Conservation (phyloP, 805 yeast genomes). For the Saturnispora besseyi region DNA sequence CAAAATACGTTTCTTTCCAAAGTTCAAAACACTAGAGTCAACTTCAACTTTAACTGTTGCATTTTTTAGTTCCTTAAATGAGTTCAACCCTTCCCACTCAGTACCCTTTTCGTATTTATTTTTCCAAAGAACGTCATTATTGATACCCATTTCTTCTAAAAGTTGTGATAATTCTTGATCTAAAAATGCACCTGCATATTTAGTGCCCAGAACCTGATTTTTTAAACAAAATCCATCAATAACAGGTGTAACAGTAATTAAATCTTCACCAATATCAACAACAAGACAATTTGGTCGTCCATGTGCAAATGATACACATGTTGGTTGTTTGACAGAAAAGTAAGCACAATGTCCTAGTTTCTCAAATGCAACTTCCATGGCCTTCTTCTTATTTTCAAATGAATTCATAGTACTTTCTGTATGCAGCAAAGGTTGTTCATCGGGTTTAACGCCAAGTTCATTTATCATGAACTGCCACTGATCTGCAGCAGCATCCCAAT, state of each 20-base stretch:
- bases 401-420: slow-evolving; percentile 89
- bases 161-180: slow-evolving; percentile 42
- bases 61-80: slow-evolving; percentile 19
- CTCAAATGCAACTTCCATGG: slow-evolving; percentile 68
- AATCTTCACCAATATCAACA: slow-evolving; percentile 79
- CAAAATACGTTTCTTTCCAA: slow-evolving; percentile 44
- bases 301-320: slow-evolving; percentile 79
- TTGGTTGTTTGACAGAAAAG: slow-evolving; percentile 73
- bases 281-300: slow-evolving; percentile 83
- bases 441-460: slow-evolving; percentile 41
- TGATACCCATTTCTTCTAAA: slow-evolving; percentile 28
- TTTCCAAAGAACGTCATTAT: slow-evolving; percentile 38
- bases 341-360: slow-evolving; percentile 67
- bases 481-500: slow-evolving; percentile 80
- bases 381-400: slow-evolving; percentile 51
- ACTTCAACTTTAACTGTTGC: slow-evolving; percentile 13
- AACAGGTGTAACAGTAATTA: slow-evolving; percentile 69
- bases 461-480: slow-evolving; percentile 61
- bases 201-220: slow-evolving; percentile 61
- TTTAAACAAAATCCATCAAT: slow-evolving; percentile 72
- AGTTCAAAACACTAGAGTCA: slow-evolving; percentile 45
- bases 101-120: slow-evolving; percentile 37
- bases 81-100: slow-evolving; percentile 27
- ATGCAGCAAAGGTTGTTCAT: slow-evolving; percentile 65
- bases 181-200: slow-evolving; percentile 63